phyloP scores from a whole-genome alignment of 768 basidiomycete genomes.

The Cystobasidium onofrii region DNA sequence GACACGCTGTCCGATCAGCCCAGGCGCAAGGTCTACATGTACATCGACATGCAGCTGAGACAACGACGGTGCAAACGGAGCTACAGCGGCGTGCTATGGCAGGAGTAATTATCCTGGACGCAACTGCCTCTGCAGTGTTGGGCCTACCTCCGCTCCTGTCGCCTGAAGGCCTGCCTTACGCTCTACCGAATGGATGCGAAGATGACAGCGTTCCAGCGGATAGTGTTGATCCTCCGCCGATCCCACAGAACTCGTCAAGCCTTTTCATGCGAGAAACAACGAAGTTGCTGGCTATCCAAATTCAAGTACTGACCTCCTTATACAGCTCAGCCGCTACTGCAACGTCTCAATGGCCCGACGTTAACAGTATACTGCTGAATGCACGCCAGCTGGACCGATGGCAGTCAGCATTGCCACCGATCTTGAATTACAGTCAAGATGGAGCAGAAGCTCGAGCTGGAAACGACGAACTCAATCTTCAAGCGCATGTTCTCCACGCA shows the following conservation, averaged over 20 bases:
- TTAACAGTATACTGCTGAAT: background rate
- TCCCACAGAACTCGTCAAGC: background rate
- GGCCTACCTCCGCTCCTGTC: background rate
- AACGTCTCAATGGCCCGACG: background rate
- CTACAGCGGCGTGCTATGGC: background rate
- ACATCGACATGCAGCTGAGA: background rate
- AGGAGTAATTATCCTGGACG: background rate
- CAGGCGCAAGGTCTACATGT: constrained; percentile 3
- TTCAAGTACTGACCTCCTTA: background rate
- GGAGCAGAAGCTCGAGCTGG: background rate
- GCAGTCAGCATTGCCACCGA: background rate
- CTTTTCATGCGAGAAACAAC: background rate
- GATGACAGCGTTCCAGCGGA: background rate
- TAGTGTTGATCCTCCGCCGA: background rate
- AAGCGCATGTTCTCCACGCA: background rate
- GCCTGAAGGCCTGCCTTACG: background rate
- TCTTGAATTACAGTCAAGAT: background rate
- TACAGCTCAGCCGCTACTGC: background rate
- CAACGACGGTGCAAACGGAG: background rate
- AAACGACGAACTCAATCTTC: background rate
- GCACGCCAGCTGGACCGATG: background rate
- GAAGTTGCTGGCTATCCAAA: background rate
- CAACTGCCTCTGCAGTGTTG: background rate
- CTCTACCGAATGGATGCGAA: background rate
- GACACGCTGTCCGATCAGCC: background rate